Conservation (phyloP, 768 basidiomycete genomes). For the Termitomyces titanicus region DNA sequence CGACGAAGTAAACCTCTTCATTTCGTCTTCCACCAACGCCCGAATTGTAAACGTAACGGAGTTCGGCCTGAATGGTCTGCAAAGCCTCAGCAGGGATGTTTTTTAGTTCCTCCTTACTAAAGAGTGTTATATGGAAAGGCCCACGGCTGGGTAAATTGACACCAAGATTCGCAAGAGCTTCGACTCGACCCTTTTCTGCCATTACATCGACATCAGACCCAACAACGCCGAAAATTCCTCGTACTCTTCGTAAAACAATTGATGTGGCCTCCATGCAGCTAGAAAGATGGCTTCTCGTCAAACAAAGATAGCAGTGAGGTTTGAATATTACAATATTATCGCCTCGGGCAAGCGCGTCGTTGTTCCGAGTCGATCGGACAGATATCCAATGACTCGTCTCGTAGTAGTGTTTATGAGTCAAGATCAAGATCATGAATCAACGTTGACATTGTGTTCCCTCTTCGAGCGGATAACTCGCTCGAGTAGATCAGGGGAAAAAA, state of each 20-base stretch:
- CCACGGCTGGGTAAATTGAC: conserved; percentile 1
- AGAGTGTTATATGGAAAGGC: conserved; percentile 37
- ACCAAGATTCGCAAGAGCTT: not conserved
- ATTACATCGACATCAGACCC: conserved; percentile 17
- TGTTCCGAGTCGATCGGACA: no score
- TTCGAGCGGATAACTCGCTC: no score
- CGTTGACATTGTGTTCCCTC: no score
- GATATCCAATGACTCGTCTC: no score
- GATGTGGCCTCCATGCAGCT: conserved; percentile 7
- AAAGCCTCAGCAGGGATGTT: conserved; percentile 19
- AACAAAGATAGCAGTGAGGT: no score
- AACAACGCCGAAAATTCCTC: conserved; percentile 17
- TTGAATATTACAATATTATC: no score
- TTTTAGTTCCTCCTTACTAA: conserved; percentile 37
- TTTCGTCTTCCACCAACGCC: conserved; percentile 36
- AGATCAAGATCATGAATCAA: no score
- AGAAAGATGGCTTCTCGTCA: no score
- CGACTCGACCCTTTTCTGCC: conserved; percentile 12
- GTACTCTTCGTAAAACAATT: conserved; percentile 9
- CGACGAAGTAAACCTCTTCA: conserved; percentile 38
- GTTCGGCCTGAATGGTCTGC: conserved; percentile 20
- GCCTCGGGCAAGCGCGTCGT: no score
- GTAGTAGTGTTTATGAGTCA: no score
- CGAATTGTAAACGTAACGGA: conserved; percentile 28
- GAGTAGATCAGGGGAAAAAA: no score